Evolutionary conservation across 257 asterid genomes (phyloP), one percentile per base, ranked within the genome.

Genomic region (Rauvolfia tetraphylla): DNA sequence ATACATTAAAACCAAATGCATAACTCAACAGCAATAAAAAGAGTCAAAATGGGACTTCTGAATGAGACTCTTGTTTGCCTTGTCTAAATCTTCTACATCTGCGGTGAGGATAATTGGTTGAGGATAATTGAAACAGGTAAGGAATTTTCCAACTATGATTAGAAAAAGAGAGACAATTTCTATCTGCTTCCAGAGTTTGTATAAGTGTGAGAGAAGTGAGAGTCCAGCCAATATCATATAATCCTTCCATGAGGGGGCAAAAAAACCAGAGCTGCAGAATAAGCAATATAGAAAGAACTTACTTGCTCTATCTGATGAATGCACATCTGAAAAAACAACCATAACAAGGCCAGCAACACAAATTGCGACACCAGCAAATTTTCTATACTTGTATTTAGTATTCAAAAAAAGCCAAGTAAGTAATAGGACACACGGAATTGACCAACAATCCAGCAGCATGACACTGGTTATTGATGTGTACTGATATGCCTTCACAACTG

Each of bases 401-500:
- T 90, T 92, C 90, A 93, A 73, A 79, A 90, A 89, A 53, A 89
- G 83, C 98, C 98, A 87, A 33, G 98, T 94, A 66, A 94, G 87
- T 49, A 94, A 84, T 31, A 94, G 83, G 79, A 94, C 98, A 67
- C 97, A 94, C 1, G 98, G 98, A 78, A 92, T 94, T 59, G 98
- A 73, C 98, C 98, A 94, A 82, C 98, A 94, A 84, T 92, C 97
- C 83, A 94, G 89, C 79, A 94, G 90, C 98, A 92, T 94, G 67
- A 94, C 92, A 38, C 98, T 94, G 67, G 97, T 94, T 78, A 94
- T 80, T 68, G 98, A 90, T 23, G 98, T 94, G 79, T 94, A 94
- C 83, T 94, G 98, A 78, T 94, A 94, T 23, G 98, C 91, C 90
- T 94, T 94, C 76, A 94, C 98, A 85, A 94, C 98, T 94, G 88